These are phyloP conservation scores for Capsella bursapastoris DNA, from an alignment of 345 rosid genomes.

Conservation along the genomic window DNA sequence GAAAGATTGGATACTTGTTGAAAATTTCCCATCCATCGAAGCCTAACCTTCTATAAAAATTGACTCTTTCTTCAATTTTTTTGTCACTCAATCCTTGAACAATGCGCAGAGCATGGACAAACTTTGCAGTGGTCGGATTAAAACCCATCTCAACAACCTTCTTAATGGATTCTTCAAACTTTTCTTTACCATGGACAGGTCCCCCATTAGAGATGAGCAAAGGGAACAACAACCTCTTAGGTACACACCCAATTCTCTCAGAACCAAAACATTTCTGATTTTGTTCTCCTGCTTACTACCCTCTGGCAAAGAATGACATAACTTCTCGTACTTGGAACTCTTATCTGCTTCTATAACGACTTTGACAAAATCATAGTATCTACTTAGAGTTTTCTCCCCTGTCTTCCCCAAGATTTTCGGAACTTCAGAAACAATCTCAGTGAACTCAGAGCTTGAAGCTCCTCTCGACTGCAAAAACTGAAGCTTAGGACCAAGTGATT, in stretches of 20 bases:
- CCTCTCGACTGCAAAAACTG: constrained; percentile 36
- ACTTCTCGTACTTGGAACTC: neutral
- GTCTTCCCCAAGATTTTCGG: constrained; percentile 19
- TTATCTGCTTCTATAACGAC: neutral
- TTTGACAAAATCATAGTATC: neutral
- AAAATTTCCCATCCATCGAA: constrained; percentile 34
- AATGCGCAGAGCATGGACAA: neutral
- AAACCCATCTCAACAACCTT: constrained; percentile 41
- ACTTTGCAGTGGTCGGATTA: constrained; percentile 24
- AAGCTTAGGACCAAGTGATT: constrained; percentile 39
- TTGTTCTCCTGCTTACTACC: neutral
- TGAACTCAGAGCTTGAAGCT: constrained; percentile 9
- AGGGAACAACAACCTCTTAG: constrained; percentile 14
- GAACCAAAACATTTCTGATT: constrained; percentile 17
- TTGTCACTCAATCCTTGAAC: neutral
- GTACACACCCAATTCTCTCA: constrained; percentile 42
- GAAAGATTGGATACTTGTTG: neutral
- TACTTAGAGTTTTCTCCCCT: neutral
- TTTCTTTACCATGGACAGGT: neutral
- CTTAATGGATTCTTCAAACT: constrained; percentile 27
- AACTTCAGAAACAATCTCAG: neutral
- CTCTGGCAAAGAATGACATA: neutral
- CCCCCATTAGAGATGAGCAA: neutral
- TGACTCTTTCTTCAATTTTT: constrained; percentile 11
- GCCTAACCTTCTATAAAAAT: constrained; percentile 32